Conservation (phyloP, 2,329 filamentous ascomycete genomes). For the Nemania sp. region DNA sequence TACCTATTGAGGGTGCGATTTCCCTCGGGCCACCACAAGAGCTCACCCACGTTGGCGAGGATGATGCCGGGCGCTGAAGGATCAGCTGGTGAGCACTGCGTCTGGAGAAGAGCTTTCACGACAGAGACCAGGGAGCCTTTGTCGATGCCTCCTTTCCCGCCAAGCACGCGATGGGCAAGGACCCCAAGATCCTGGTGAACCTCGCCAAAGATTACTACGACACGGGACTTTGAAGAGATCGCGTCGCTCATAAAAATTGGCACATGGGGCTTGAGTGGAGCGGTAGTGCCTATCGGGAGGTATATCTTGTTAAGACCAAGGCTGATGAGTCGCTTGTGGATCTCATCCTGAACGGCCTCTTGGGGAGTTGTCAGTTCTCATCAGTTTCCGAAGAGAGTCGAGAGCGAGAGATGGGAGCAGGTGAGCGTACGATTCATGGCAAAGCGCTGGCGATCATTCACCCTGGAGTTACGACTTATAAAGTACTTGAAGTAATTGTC, state of each 20-base stretch:
- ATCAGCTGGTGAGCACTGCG: constrained; percentile 42
- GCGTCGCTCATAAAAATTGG: constrained; percentile 66
- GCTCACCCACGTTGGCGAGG: constrained; percentile 76
- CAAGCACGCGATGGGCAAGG: constrained; percentile 69
- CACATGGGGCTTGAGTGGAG: constrained; percentile 57
- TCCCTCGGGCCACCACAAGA: constrained; percentile 72
- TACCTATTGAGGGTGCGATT: constrained; percentile 61
- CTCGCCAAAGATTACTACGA: constrained; percentile 78
- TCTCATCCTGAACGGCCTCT: constrained; percentile 66
- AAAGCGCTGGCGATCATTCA: constrained; percentile 76
- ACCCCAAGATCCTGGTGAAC: constrained; percentile 72
- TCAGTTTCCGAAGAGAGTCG: too few species aligned
- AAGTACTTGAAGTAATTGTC: constrained; percentile 75
- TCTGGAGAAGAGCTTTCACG: constrained; percentile 50
- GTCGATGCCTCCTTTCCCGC: constrained; percentile 66
- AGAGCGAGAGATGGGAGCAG: not conserved
- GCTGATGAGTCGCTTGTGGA: constrained; percentile 60
- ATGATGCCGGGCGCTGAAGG: constrained; percentile 61
- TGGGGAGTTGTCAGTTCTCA: constrained; percentile 9
- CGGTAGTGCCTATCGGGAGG: constrained; percentile 40
- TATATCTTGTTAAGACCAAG: constrained; percentile 3
- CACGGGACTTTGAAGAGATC: constrained; percentile 58
- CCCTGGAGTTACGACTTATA: constrained; percentile 71
- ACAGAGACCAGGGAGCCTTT: constrained; percentile 72
- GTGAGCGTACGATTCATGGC: constrained; percentile 67